Evolutionary conservation across 1,139 yeast species (phyloP).

Genomic region (Suhomyces bokatorum): DNA sequence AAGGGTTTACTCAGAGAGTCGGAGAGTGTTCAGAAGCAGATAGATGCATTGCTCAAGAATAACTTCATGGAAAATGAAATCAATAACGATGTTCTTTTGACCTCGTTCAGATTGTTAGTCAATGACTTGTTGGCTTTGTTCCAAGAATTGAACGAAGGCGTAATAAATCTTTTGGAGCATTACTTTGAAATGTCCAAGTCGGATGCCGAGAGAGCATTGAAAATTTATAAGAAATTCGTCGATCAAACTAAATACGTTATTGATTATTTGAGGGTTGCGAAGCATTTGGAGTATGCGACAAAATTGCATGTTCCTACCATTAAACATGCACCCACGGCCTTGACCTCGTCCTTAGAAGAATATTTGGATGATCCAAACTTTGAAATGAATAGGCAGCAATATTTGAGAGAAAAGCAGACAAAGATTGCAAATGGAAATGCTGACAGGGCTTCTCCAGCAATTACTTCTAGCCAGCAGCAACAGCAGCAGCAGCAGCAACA

Average conservation of each 20-base stretch:
- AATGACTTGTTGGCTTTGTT: conserved; percentile 82
- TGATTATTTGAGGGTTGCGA: conserved; percentile 83
- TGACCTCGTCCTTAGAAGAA: conserved; percentile 83
- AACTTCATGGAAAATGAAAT: conserved; percentile 73
- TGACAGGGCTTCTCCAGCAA: background rate
- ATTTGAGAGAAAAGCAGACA: conserved; percentile 55
- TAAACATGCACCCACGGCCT: conserved; percentile 94
- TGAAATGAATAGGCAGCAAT: conserved; percentile 76
- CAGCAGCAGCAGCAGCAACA: conserved; percentile 23
- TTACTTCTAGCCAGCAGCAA: conserved; percentile 5
- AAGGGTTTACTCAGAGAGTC: conserved; percentile 82
- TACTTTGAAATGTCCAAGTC: conserved; percentile 86
- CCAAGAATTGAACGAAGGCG: conserved; percentile 92
- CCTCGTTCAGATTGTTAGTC: conserved; percentile 83
- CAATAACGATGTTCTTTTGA: conserved; percentile 77
- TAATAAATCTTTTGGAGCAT: conserved; percentile 86
- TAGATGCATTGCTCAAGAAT: conserved; percentile 73
- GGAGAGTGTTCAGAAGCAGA: conserved; percentile 81
- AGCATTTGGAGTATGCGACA: conserved; percentile 82
- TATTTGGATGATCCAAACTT: conserved; percentile 85
- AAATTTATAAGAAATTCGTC: conserved; percentile 81
- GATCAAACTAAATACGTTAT: conserved; percentile 87
- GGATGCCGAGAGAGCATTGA: conserved; percentile 86
- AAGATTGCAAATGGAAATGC: conserved; percentile 19
- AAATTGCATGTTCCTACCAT: conserved; percentile 92